Evolutionary conservation across 257 asterid species (phyloP).

Genomic region (Solanum chilense): DNA sequence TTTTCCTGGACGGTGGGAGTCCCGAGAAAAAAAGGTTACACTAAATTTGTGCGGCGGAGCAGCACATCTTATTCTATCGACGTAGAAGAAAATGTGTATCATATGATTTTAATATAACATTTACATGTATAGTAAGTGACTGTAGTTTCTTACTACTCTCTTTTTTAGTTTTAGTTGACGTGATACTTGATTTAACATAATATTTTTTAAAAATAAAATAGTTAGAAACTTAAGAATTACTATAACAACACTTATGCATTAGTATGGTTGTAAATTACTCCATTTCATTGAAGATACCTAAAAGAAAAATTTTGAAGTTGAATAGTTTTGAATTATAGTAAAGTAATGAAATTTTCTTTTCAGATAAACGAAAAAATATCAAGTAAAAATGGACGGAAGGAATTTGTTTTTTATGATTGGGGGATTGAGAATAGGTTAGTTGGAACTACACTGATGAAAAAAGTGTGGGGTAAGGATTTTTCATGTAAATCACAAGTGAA

Average conservation of each 20-base stretch:
- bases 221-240: too few species aligned
- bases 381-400: not conserved
- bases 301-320: too few species aligned
- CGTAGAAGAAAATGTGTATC: not conserved
- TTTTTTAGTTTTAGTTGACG: too few species aligned
- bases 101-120: not conserved
- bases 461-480: not conserved
- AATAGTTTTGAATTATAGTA: too few species aligned
- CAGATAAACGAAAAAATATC: too few species aligned
- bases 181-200: too few species aligned
- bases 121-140: not conserved
- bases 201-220: fast-evolving
- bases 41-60: not conserved
- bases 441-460: not conserved
- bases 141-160: not conserved
- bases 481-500: not conserved
- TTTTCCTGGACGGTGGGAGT: not conserved
- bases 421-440: not conserved
- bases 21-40: not conserved
- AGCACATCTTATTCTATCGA: not conserved
- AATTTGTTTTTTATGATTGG: not conserved
- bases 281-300: too few species aligned
- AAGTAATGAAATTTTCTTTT: too few species aligned
- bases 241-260: too few species aligned
- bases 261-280: too few species aligned